A percentile compares a stretch with the other conserved stretches of the same genome.
phyloP scores from a whole-genome alignment of 2,329 filamentous ascomycete genomes.

The Ophiosphaerella narmari region DNA sequence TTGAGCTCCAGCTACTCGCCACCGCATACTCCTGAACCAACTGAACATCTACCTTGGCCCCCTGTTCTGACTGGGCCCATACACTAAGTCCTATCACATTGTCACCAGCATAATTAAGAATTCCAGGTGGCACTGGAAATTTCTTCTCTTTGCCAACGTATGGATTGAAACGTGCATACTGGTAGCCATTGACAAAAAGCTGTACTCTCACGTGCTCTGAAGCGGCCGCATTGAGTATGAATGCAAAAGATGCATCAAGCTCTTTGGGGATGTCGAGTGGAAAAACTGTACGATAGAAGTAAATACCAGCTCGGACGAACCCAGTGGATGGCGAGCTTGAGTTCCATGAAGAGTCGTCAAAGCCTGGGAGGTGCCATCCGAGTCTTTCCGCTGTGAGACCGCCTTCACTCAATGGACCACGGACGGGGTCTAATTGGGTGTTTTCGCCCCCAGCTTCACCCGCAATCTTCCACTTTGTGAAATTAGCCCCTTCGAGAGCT shows the following conservation, averaged over 20 bases:
- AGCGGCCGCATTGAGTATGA: conserved; percentile 55
- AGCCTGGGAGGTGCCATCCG: conserved; percentile 64
- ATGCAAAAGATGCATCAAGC: conserved; percentile 62
- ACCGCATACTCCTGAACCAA: conserved; percentile 61
- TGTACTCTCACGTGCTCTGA: conserved; percentile 57
- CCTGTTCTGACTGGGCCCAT: conserved; percentile 63
- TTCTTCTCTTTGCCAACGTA: conserved; percentile 64
- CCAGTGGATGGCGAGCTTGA: conserved; percentile 44
- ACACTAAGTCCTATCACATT: conserved; percentile 64
- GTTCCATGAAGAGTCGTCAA: conserved; percentile 55
- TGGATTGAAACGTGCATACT: conserved; percentile 65
- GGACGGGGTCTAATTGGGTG: conserved; percentile 57
- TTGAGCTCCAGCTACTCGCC: conserved; percentile 58
- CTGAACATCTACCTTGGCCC: conserved; percentile 55
- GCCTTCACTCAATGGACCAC: conserved; percentile 62
- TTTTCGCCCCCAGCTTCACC: conserved; percentile 60
- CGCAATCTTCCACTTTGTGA: conserved; percentile 62
- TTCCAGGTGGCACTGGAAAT: conserved; percentile 64
- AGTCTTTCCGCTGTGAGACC: conserved; percentile 63
- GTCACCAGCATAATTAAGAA: conserved; percentile 62
- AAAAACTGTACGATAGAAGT: conserved; percentile 60
- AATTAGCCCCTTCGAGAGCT: conserved; percentile 52
- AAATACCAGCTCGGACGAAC: conserved; percentile 57
- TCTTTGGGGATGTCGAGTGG: conserved; percentile 57
- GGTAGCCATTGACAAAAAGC: conserved; percentile 68